A percentile compares a stretch with the other conserved stretches of the same genome.
These are phyloP conservation scores for Mucor racemosus DNA, from an alignment of 371 early-diverging fungal species.

Conservation along the genomic window DNA sequence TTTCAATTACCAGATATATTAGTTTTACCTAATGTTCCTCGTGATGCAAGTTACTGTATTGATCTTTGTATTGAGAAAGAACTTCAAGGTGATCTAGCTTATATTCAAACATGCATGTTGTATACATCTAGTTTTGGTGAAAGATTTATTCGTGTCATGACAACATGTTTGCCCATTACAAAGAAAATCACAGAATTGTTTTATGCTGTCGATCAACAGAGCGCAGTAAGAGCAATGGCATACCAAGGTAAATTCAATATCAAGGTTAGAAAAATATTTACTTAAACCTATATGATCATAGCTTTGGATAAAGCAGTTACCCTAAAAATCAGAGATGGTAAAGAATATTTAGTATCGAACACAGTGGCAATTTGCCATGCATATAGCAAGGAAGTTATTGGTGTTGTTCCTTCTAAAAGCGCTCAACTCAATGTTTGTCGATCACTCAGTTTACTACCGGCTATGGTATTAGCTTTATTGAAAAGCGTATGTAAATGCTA, in stretches of 20 bases:
- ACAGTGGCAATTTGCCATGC: constrained; percentile 67
- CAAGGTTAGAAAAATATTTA: too few relatives aligned
- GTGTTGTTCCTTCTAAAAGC: constrained; percentile 52
- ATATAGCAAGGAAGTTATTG: constrained; percentile 66
- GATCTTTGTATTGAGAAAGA: constrained; percentile 78
- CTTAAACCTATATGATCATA: constrained; percentile 3
- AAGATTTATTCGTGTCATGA: constrained; percentile 84
- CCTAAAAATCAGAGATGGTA: constrained; percentile 76
- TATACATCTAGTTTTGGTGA: constrained; percentile 74
- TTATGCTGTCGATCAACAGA: constrained; percentile 69
- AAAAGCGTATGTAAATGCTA: constrained; percentile 52
- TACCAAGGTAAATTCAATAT: constrained; percentile 63
- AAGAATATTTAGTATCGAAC: constrained; percentile 72
- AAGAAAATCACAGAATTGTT: constrained; percentile 12
- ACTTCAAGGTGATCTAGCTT: constrained; percentile 66
- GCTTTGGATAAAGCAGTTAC: constrained; percentile 71
- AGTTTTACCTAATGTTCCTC: constrained; percentile 82
- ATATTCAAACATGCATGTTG: constrained; percentile 87
- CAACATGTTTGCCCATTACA: constrained; percentile 74
- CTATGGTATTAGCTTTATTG: constrained; percentile 65
- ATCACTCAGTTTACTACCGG: constrained; percentile 72
- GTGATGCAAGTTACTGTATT: constrained; percentile 82
- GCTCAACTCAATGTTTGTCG: constrained; percentile 68
- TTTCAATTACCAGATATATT: constrained; percentile 83
- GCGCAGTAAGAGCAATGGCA: constrained; percentile 62